These are phyloP conservation scores for Backusella tarrabulga DNA, from an alignment of 192 early-diverging fungal species.

Conservation along the genomic window DNA sequence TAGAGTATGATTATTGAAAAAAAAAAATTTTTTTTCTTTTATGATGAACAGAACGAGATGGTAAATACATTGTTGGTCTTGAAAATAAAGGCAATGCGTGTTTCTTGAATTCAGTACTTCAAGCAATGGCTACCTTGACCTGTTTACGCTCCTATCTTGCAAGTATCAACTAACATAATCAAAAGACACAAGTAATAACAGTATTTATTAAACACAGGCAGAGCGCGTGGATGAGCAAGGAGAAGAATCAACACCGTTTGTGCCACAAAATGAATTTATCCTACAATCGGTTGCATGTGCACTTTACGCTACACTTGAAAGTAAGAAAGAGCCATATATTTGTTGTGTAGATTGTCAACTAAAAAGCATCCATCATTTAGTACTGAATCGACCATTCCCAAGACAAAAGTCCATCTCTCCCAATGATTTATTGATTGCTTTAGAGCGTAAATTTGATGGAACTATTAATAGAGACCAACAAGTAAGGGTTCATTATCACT, in stretches of 20 bases:
- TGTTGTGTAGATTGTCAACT: not conserved
- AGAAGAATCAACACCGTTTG: slow-evolving; percentile 22
- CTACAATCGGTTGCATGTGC: slow-evolving; percentile 35
- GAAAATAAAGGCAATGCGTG: slow-evolving; percentile 91
- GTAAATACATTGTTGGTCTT: slow-evolving; percentile 59
- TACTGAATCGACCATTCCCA: slow-evolving; percentile 31
- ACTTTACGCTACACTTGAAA: slow-evolving; percentile 38
- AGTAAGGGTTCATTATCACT: slow-evolving; percentile 10
- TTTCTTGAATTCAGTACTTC: slow-evolving; percentile 88
- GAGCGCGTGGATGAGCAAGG: slow-evolving; percentile 39
- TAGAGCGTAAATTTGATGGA: slow-evolving; percentile 28
- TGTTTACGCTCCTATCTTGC: slow-evolving; percentile 14
- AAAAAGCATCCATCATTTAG: not conserved
- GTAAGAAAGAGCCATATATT: slow-evolving; percentile 12
- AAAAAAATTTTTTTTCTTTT: not conserved
- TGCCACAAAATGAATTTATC: slow-evolving; percentile 33
- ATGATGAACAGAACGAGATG: slow-evolving; percentile 26
- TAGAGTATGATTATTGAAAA: not conserved
- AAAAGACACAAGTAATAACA: too few species aligned
- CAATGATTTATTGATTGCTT: slow-evolving; percentile 27
- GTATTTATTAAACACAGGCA: slow-evolving; percentile 13
- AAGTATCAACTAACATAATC: not conserved
- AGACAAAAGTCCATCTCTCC: slow-evolving; percentile 26
- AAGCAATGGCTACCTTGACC: slow-evolving; percentile 31
- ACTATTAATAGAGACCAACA: slow-evolving; percentile 39